phyloP scores from a whole-genome alignment of 192 early-diverging fungal genomes.

The Allomyces arbusculus region DNA sequence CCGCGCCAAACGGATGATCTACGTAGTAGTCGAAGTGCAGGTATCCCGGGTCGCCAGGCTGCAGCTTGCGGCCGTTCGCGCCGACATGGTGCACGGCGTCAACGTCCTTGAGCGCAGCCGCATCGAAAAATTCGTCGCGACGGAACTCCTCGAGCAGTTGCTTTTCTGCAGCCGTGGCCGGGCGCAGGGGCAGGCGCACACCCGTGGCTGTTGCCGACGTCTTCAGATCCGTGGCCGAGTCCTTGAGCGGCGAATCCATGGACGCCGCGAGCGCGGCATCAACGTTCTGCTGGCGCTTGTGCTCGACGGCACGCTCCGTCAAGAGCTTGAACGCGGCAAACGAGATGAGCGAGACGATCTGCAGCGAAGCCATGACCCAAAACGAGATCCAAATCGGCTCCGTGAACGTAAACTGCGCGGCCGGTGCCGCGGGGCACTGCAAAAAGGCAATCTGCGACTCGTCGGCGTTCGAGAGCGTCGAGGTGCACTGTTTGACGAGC shows the following conservation, averaged over 20 bases:
- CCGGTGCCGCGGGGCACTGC: slow-evolving; percentile 21
- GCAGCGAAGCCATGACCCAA: slow-evolving; percentile 20
- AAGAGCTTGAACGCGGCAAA: slow-evolving; percentile 6
- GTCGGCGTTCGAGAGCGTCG: background rate
- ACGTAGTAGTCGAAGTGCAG: slow-evolving; percentile 22
- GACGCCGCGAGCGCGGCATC: slow-evolving; percentile 6
- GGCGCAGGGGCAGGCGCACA: no score
- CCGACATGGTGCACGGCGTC: background rate
- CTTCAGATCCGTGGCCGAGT: background rate
- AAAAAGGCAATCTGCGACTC: slow-evolving; percentile 2
- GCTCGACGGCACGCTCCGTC: slow-evolving; percentile 2
- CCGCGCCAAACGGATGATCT: slow-evolving; percentile 17
- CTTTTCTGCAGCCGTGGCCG: background rate
- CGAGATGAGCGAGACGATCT: slow-evolving; percentile 17
- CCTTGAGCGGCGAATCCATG: background rate
- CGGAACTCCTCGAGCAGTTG: background rate
- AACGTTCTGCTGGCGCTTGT: slow-evolving; percentile 7
- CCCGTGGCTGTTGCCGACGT: slow-evolving; percentile 1
- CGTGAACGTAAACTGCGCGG: slow-evolving; percentile 19
- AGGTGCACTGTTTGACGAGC: background rate
- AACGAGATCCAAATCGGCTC: slow-evolving; percentile 34
- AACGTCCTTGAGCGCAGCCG: background rate
- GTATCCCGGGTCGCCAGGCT: slow-evolving; percentile 5
- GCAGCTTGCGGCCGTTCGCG: slow-evolving; percentile 1
- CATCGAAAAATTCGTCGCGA: background rate